Percentiles rank a stretch among this genome's conserved stretches.
Conservation (phyloP, 169 alveolate species). For the Plasmodium sp. region DNA sequence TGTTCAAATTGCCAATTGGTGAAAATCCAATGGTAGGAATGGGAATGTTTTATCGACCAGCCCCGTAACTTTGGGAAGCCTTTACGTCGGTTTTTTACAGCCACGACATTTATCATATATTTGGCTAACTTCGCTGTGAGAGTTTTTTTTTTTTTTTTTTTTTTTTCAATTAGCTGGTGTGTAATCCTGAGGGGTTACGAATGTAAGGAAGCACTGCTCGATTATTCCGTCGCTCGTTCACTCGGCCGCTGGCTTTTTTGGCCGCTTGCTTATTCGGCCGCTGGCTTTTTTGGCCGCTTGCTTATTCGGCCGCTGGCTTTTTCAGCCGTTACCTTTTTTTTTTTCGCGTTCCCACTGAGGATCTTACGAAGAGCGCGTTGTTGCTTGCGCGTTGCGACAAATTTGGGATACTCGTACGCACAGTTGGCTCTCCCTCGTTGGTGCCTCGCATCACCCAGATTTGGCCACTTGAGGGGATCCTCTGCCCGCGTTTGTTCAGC, state of each 20-base stretch:
- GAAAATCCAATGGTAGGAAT: background rate
- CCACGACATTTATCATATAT: background rate
- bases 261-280: background rate
- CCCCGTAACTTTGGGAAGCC: background rate
- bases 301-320: background rate
- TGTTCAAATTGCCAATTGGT: background rate
- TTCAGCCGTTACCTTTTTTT: background rate
- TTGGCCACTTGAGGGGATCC: background rate
- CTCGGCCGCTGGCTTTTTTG: background rate
- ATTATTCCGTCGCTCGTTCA: background rate
- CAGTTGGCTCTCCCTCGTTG: background rate
- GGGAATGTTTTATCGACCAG: background rate
- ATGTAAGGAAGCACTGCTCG: background rate
- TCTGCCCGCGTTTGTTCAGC: background rate
- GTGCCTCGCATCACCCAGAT: background rate
- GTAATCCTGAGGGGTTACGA: background rate
- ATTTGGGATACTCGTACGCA: background rate
- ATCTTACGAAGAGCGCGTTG: background rate
- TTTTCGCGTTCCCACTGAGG: background rate
- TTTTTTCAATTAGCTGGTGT: background rate
- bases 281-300: background rate
- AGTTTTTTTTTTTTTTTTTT: background rate
- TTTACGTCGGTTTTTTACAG: background rate
- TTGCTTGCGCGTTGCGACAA: background rate
- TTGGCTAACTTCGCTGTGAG: background rate